phyloP scores from a whole-genome alignment of 169 alveolate genomes.

The Plasmodium falciparum region DNA sequence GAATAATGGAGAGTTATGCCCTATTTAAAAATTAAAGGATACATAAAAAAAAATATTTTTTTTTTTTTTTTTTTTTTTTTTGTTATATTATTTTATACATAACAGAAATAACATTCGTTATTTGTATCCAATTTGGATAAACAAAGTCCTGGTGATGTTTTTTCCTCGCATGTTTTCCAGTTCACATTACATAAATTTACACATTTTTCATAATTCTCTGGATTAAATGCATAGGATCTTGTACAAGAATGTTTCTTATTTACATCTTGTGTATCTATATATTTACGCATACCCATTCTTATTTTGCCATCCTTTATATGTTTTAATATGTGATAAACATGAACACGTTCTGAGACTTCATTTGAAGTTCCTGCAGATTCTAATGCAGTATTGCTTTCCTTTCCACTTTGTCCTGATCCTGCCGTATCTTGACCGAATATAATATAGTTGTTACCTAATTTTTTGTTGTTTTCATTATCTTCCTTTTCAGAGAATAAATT shows the following conservation, averaged over 20 bases:
- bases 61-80: constrained; percentile 4
- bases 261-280: neutral
- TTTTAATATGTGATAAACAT: constrained; percentile 3
- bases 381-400: neutral
- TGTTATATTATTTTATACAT: neutral
- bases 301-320: neutral
- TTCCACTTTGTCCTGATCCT: neutral
- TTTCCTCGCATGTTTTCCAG: neutral
- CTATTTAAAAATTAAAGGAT: no score
- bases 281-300: neutral
- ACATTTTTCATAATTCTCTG: neutral
- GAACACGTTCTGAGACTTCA: neutral
- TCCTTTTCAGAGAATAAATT: neutral
- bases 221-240: neutral
- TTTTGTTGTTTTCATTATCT: neutral
- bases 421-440: neutral
- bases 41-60: neutral
- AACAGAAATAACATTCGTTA: constrained; percentile 7
- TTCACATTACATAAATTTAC: neutral
- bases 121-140: neutral
- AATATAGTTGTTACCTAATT: neutral
- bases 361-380: neutral
- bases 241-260: neutral
- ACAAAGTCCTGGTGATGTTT: neutral
- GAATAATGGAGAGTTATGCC: no score